Evolutionary conservation across 768 basidiomycete species (phyloP).

Genomic region (Podaxis mareebaensis): DNA sequence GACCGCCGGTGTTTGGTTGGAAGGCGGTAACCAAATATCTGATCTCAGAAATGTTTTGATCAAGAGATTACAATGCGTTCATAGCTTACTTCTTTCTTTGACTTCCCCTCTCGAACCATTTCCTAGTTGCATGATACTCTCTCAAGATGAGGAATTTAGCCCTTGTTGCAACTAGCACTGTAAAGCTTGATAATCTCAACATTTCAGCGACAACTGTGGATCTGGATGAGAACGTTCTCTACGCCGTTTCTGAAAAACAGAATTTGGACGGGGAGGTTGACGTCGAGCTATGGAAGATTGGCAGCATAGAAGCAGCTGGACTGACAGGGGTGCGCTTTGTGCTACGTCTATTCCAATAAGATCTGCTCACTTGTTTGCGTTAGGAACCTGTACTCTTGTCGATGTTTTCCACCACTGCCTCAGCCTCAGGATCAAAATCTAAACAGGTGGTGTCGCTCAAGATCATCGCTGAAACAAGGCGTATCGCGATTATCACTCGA

Average conservation of each 20-base stretch:
- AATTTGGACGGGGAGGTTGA: conserved; percentile 50
- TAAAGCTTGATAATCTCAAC: conserved; percentile 30
- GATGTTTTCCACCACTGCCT: conserved; percentile 37
- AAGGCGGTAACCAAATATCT: conserved; percentile 22
- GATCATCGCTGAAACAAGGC: conserved; percentile 71
- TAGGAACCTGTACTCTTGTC: conserved; percentile 29
- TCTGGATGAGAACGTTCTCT: conserved; percentile 61
- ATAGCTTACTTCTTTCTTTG: conserved; percentile 15
- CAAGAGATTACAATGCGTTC: conserved; percentile 16
- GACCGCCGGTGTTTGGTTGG: conserved; percentile 21
- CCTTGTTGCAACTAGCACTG: conserved; percentile 34
- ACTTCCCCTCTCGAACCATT: background rate
- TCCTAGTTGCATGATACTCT: background rate
- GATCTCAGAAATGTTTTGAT: conserved; percentile 18
- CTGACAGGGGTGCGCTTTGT: background rate
- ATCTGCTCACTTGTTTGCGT: background rate
- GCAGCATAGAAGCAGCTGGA: conserved; percentile 14
- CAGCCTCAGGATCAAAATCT: conserved; percentile 23
- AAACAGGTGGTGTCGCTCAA: conserved; percentile 63
- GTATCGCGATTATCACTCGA: conserved; percentile 64
- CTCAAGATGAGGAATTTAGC: conserved; percentile 58
- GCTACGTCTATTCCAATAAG: background rate
- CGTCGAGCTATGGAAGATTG: conserved; percentile 58
- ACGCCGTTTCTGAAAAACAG: conserved; percentile 53
- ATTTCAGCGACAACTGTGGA: conserved; percentile 57